These are phyloP conservation scores for Anisogramma anomala DNA, from an alignment of 2,329 filamentous ascomycete species.

Conservation along the genomic window DNA sequence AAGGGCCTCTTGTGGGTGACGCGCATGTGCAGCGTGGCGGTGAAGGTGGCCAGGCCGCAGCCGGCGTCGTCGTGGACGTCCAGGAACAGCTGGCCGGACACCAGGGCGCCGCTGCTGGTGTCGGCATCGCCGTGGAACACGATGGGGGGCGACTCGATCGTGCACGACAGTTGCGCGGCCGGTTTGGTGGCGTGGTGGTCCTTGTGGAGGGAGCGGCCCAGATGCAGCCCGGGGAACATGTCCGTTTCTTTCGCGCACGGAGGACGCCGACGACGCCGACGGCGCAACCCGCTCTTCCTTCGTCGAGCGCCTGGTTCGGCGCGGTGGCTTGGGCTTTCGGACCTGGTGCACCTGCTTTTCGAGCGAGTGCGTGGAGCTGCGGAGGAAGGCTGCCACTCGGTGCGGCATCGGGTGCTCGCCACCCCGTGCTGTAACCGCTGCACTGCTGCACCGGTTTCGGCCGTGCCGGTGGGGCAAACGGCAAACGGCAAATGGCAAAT, in stretches of 20 bases:
- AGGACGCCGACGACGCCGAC: slow-evolving; percentile 26
- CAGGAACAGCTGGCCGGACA: slow-evolving; percentile 73
- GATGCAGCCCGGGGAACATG: slow-evolving; percentile 30
- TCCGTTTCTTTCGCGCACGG: slow-evolving; percentile 26
- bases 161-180: slow-evolving; percentile 38
- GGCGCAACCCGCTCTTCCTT: slow-evolving; percentile 11
- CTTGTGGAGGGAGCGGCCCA: slow-evolving; percentile 31
- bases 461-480: no score
- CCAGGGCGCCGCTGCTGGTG: slow-evolving; percentile 69
- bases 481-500: no score
- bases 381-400: slow-evolving; percentile 45
- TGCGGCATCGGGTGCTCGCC: slow-evolving; percentile 36
- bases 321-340: slow-evolving; percentile 28
- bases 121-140: slow-evolving; percentile 69
- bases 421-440: no score
- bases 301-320: slow-evolving; percentile 23
- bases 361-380: slow-evolving; percentile 34
- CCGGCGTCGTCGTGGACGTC: slow-evolving; percentile 51
- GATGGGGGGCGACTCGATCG: slow-evolving; percentile 76
- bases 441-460: no score
- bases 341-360: slow-evolving; percentile 39
- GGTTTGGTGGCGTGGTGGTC: slow-evolving; percentile 27
- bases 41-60: slow-evolving; percentile 59
- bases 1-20: slow-evolving; percentile 74
- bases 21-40: slow-evolving; percentile 59